Conservation (phyloP, 164 flowering plant species). For the Berberis vulgaris region DNA sequence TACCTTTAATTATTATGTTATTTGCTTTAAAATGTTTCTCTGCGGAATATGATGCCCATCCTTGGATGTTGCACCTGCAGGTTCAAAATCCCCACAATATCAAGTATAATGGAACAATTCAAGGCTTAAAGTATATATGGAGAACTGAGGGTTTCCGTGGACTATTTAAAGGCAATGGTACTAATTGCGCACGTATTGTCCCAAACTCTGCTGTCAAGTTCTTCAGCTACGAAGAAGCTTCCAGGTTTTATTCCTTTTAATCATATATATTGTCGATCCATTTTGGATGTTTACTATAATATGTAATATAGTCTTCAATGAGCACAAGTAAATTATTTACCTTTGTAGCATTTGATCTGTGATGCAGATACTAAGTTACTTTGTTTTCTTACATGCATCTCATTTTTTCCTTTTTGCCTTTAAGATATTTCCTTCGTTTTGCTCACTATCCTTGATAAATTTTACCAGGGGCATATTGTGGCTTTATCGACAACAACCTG, state of each 20-base stretch:
- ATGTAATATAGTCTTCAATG: too few species aligned
- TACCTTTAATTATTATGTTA: background rate
- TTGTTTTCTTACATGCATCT: background rate
- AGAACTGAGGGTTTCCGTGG: conserved; percentile 90
- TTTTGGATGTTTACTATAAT: background rate
- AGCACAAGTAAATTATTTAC: too few species aligned
- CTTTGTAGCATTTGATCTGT: too few species aligned
- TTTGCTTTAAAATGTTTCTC: background rate
- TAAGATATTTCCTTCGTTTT: background rate
- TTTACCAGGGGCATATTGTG: conserved; percentile 59
- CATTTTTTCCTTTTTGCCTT: background rate
- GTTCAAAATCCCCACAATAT: conserved; percentile 90
- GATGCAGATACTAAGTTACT: too few species aligned
- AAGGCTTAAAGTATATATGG: conserved; percentile 93
- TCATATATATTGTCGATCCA: background rate
- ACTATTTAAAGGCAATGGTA: conserved; percentile 90
- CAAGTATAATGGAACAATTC: conserved; percentile 87
- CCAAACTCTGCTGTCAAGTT: conserved; percentile 98
- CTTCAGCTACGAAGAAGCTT: conserved; percentile 95
- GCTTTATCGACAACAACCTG: conserved; percentile 64
- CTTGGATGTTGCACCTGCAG: conserved; percentile 27
- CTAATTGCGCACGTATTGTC: conserved; percentile 95
- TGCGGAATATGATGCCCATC: background rate
- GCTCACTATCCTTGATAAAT: conserved; percentile 2
- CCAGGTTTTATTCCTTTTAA: conserved; percentile 39